Conservation (phyloP, 805 yeast species). For the Wickerhamiella kurtzmanii region DNA sequence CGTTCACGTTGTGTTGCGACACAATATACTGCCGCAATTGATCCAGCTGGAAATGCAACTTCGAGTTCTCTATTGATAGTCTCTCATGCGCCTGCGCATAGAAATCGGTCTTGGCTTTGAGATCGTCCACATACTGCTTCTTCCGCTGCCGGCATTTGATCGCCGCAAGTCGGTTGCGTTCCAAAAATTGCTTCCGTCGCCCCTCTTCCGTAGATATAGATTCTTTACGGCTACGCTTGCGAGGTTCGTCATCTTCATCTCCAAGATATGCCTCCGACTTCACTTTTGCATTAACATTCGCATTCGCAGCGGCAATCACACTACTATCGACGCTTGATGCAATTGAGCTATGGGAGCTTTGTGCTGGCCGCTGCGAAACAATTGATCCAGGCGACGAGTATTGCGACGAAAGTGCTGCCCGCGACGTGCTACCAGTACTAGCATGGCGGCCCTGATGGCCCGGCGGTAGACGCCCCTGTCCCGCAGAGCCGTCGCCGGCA, state of each 20-base stretch:
- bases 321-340: background rate
- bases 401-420: background rate
- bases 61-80: conserved; percentile 24
- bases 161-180: conserved; percentile 89
- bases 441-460: background rate
- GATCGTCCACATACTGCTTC: conserved; percentile 70
- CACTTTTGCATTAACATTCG: conserved; percentile 5
- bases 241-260: conserved; percentile 13
- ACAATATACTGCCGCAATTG: conserved; percentile 22
- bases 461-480: background rate
- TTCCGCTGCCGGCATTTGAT: conserved; percentile 89
- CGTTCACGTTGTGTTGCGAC: conserved; percentile 9
- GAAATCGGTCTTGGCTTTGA: conserved; percentile 65
- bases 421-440: background rate
- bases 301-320: background rate
- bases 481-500: background rate
- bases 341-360: background rate
- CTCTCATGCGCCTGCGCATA: conserved; percentile 59
- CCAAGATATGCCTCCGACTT: too few species aligned
- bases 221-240: conserved; percentile 12
- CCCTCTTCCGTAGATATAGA: conserved; percentile 42
- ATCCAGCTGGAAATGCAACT: conserved; percentile 18
- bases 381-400: background rate
- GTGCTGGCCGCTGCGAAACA: background rate
- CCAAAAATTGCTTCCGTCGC: conserved; percentile 65